phyloP scores from a whole-genome alignment of 2,329 filamentous ascomycete species.

The Sclerotinia trifoliorum region DNA sequence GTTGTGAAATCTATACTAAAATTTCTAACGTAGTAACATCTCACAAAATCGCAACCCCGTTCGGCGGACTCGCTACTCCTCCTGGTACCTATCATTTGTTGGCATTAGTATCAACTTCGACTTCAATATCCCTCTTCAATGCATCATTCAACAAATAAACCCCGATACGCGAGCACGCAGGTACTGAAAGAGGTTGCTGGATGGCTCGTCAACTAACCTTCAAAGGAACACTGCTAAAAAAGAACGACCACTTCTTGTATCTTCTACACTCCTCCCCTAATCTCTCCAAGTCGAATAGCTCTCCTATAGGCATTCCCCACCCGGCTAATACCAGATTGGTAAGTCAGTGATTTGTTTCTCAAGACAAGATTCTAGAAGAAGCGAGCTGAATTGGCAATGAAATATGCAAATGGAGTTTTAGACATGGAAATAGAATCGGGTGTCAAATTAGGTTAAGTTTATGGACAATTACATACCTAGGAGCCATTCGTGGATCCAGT shows the following conservation, averaged over 20 bases:
- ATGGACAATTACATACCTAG: constrained; percentile 29
- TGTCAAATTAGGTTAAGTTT: too few relatives aligned
- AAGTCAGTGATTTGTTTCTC: too few relatives aligned
- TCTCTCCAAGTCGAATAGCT: constrained; percentile 48
- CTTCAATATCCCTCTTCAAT: background rate
- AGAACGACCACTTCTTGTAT: constrained; percentile 56
- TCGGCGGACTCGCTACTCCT: constrained; percentile 36
- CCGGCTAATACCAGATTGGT: constrained; percentile 38
- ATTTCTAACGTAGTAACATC: too few relatives aligned
- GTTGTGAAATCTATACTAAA: background rate
- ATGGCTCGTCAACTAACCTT: constrained; percentile 45
- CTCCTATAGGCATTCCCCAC: constrained; percentile 53
- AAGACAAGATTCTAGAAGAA: too few relatives aligned
- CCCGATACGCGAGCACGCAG: background rate
- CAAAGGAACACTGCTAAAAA: constrained; percentile 59
- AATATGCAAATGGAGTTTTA: too few relatives aligned
- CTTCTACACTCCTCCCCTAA: constrained; percentile 51
- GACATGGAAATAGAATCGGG: too few relatives aligned
- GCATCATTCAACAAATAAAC: background rate
- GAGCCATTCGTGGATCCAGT: constrained; percentile 43
- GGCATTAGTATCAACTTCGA: background rate
- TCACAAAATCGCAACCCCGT: constrained; percentile 38
- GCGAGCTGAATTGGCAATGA: too few relatives aligned
- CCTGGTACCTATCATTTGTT: constrained; percentile 30
- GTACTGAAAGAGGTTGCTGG: background rate